phyloP scores from a whole-genome alignment of 2,329 filamentous ascomycete species.

The Trichophyton benhamiae region DNA sequence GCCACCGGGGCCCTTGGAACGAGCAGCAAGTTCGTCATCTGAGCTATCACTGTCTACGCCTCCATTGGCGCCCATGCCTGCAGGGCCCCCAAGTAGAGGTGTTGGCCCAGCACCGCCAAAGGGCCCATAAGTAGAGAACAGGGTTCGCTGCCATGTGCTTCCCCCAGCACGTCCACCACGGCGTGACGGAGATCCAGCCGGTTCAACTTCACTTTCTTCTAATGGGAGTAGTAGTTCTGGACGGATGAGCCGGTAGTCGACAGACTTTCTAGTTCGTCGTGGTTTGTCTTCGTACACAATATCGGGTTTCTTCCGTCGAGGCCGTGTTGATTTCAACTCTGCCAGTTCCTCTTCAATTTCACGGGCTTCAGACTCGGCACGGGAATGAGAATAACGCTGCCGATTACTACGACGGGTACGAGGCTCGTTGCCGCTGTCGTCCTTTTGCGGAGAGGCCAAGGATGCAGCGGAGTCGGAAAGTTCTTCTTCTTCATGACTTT shows the following conservation, averaged over 20 bases:
- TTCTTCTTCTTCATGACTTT: conserved; percentile 41
- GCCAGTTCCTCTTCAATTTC: conserved; percentile 49
- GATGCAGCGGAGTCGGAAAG: conserved; percentile 40
- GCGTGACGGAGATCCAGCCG: conserved; percentile 56
- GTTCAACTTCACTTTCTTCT: conserved; percentile 61
- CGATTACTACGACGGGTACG: conserved; percentile 42
- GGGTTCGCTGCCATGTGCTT: conserved; percentile 57
- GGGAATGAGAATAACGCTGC: conserved; percentile 34
- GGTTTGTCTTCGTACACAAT: conserved; percentile 33
- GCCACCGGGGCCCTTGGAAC: conserved; percentile 37
- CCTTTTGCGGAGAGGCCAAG: conserved; percentile 28
- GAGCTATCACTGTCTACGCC: conserved; percentile 91
- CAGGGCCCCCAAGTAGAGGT: conserved; percentile 61
- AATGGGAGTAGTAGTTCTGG: conserved; percentile 57
- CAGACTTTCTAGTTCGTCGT: conserved; percentile 49
- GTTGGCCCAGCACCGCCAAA: conserved; percentile 72
- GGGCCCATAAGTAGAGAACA: conserved; percentile 83
- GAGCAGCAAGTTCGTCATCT: conserved; percentile 71
- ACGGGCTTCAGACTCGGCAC: conserved; percentile 39
- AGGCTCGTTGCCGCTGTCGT: conserved; percentile 32
- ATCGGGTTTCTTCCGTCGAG: conserved; percentile 26
- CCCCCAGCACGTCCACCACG: conserved; percentile 51
- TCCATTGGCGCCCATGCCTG: conserved; percentile 54
- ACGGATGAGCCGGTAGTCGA: conserved; percentile 78
- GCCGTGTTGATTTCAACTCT: conserved; percentile 34